Evolutionary conservation across 106 monocot species (phyloP).

Genomic region (Ottelia alismoides): DNA sequence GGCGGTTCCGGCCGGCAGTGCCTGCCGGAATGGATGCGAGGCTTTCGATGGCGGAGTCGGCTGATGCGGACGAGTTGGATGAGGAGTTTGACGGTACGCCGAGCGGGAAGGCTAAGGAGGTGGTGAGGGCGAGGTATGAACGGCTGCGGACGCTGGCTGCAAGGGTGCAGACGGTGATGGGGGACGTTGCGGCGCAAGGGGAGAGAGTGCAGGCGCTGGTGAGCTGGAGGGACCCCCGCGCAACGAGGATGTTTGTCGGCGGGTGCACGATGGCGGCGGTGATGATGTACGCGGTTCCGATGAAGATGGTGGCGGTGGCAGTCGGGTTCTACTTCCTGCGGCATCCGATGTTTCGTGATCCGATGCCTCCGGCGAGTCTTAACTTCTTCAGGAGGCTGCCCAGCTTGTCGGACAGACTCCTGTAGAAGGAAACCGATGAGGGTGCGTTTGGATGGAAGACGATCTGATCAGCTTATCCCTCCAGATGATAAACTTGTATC

Average conservation of each 20-base stretch:
- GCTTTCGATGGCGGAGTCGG: slow-evolving; percentile 71
- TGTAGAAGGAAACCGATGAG: too few species aligned
- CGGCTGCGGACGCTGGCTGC: slow-evolving; percentile 52
- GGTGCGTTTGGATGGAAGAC: too few species aligned
- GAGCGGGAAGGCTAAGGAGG: slow-evolving; percentile 23
- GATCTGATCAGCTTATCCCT: too few species aligned
- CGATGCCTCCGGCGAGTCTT: slow-evolving; percentile 69
- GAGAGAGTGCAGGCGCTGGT: slow-evolving; percentile 94
- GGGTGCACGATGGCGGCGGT: slow-evolving; percentile 51
- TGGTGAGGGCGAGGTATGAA: slow-evolving; percentile 61
- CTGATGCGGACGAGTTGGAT: slow-evolving; percentile 71
- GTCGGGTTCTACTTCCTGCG: slow-evolving; percentile 80
- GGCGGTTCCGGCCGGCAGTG: slow-evolving; percentile 44
- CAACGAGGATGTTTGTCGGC: slow-evolving; percentile 79
- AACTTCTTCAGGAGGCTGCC: slow-evolving; percentile 95
- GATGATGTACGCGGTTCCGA: slow-evolving; percentile 60
- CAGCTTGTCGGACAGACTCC: slow-evolving; percentile 67
- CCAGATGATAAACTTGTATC: too few species aligned
- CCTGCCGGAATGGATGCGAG: slow-evolving; percentile 71
- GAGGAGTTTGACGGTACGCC: slow-evolving; percentile 87
- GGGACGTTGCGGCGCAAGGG: slow-evolving; percentile 94
- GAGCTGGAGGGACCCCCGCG: slow-evolving; percentile 88
- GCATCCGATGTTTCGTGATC: slow-evolving; percentile 96
- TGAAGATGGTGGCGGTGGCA: slow-evolving; percentile 96
- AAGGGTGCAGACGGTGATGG: slow-evolving; percentile 84